Conservation (phyloP, 495 filamentous ascomycete genomes). For the Annulohypoxylon bovei region DNA sequence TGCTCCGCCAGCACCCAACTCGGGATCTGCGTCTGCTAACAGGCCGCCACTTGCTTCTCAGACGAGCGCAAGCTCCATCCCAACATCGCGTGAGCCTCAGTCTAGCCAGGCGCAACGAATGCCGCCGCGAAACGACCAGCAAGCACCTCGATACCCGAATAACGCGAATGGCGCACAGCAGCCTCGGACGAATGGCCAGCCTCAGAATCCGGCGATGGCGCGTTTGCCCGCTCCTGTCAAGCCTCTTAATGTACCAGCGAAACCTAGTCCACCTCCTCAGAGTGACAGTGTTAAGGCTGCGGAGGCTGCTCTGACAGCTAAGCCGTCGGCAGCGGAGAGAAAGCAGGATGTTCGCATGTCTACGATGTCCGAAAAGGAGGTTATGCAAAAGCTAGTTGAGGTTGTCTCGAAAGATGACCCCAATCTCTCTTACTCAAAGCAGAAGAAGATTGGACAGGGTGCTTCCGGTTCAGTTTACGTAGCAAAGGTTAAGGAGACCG, state of each 20-base stretch:
- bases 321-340: conserved; percentile 69
- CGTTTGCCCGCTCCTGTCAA: conserved; percentile 80
- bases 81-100: conserved; percentile 36
- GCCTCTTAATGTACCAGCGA: conserved; percentile 88
- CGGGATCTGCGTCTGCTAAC: conserved; percentile 32
- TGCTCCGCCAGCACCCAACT: conserved; percentile 59
- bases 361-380: conserved; percentile 93
- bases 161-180: conserved; percentile 46
- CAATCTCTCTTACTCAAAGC: conserved; percentile 92
- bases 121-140: conserved; percentile 39
- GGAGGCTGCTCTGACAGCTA: conserved; percentile 80
- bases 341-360: conserved; percentile 96
- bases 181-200: conserved; percentile 49
- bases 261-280: conserved; percentile 67
- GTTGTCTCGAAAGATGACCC: conserved; percentile 95
- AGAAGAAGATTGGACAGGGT: conserved; percentile 99
- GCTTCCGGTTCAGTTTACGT: conserved; percentile 98
- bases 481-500: conserved; percentile 84
- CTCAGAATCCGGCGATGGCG: conserved; percentile 58
- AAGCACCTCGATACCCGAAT: conserved; percentile 53
- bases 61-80: conserved; percentile 48
- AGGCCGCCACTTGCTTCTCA: conserved; percentile 57
- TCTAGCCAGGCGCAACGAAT: conserved; percentile 40
- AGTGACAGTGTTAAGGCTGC: conserved; percentile 78
- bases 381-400: conserved; percentile 92